Percentiles rank a stretch among this genome's conserved stretches.
Evolutionary conservation across 495 filamentous ascomycete species (phyloP).

Genomic region (Penicillium canariense): DNA sequence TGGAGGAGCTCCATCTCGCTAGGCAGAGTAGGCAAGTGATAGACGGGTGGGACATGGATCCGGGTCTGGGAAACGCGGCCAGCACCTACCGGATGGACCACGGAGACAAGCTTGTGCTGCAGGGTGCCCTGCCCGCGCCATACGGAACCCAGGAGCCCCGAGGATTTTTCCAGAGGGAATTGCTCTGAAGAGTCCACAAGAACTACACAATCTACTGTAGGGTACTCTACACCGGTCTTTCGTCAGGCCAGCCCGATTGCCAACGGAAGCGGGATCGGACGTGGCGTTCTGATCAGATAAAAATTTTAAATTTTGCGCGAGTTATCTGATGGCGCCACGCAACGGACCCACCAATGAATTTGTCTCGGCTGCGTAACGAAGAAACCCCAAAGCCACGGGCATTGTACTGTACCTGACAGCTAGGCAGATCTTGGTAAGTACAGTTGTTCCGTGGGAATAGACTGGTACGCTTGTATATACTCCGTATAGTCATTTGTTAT

Average conservation of each 20-base stretch:
- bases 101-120: background rate
- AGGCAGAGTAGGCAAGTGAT: constrained; percentile 8
- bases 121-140: background rate
- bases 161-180: too few relatives aligned
- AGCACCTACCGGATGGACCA: too few relatives aligned
- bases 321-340: constrained; percentile 38
- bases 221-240: too few relatives aligned
- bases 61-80: too few relatives aligned
- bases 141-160: background rate
- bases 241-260: background rate
- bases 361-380: constrained; percentile 20
- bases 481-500: too few relatives aligned
- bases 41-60: background rate
- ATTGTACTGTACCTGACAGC: background rate
- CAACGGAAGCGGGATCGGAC: background rate
- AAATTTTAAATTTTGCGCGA: constrained; percentile 13
- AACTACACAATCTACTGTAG: too few relatives aligned
- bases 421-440: background rate
- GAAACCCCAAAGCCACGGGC: background rate
- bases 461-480: background rate
- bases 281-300: constrained; percentile 31
- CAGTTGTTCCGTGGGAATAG: background rate
- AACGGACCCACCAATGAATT: constrained; percentile 16
- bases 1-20: background rate
- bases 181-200: too few relatives aligned